phyloP scores from a whole-genome alignment of 345 rosid species.

The Sapria himalayana region DNA sequence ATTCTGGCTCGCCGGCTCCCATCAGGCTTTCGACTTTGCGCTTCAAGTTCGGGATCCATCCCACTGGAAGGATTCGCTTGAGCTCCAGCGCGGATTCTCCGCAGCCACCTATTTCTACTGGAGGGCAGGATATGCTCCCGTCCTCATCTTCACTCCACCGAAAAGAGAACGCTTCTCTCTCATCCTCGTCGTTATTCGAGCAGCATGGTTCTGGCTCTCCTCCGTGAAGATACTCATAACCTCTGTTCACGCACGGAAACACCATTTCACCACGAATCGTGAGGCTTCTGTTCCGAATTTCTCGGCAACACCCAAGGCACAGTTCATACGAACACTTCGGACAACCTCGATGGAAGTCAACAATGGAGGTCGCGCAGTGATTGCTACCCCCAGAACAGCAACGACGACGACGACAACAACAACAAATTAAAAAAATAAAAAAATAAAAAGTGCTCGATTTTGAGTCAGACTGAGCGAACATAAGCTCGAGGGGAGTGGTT shows the following conservation, averaged over 20 bases:
- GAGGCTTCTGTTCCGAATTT: slow-evolving; percentile 34
- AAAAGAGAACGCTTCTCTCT: slow-evolving; percentile 7
- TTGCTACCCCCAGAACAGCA: slow-evolving; percentile 26
- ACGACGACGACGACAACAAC: too few relatives aligned
- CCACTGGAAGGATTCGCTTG: slow-evolving; percentile 28
- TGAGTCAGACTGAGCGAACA: too few relatives aligned
- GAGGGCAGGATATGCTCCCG: slow-evolving; percentile 54
- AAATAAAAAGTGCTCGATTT: too few relatives aligned
- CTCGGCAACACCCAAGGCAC: slow-evolving; percentile 67
- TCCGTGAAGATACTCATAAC: slow-evolving; percentile 53
- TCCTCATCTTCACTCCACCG: slow-evolving; percentile 24
- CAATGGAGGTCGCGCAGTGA: slow-evolving; percentile 73
- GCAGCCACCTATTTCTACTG: slow-evolving; percentile 59
- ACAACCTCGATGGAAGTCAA: slow-evolving; percentile 71
- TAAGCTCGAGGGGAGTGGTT: too few relatives aligned
- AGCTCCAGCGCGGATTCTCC: slow-evolving; percentile 42
- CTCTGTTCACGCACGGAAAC: slow-evolving; percentile 23
- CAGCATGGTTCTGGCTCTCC: slow-evolving; percentile 16
- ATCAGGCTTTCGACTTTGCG: slow-evolving; percentile 18
- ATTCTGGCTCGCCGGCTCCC: slow-evolving; percentile 8
- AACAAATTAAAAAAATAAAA: too few relatives aligned
- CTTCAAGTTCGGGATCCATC: slow-evolving; percentile 32
- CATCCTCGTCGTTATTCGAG: slow-evolving; percentile 10
- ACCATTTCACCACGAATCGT: slow-evolving; percentile 21
- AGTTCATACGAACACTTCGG: slow-evolving; percentile 52